These are phyloP conservation scores for Cucumis variabilis DNA, from an alignment of 331 rosid genomes.

Conservation along the genomic window DNA sequence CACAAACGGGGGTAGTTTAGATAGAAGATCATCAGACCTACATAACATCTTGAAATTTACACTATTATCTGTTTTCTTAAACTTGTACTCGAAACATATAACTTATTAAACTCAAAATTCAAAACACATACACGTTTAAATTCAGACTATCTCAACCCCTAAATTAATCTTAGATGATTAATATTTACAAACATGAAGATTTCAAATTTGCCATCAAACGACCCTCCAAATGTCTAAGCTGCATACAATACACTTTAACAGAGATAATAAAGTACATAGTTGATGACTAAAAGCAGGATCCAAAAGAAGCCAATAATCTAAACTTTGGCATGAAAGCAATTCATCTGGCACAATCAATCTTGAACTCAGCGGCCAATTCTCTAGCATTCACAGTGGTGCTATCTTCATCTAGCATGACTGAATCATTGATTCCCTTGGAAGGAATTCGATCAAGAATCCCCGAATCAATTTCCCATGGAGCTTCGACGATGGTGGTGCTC, in stretches of 20 bases:
- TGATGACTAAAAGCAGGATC: background rate
- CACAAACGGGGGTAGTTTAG: too few relatives aligned
- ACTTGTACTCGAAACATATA: too few relatives aligned
- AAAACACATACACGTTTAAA: too few relatives aligned
- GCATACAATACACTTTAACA: background rate
- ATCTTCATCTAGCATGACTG: background rate
- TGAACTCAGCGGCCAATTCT: background rate
- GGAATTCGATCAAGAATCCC: background rate
- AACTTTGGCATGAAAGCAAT: background rate
- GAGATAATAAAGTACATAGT: background rate
- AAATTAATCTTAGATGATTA: too few relatives aligned
- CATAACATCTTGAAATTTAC: too few relatives aligned
- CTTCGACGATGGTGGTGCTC: background rate
- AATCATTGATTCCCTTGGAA: background rate
- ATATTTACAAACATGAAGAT: too few relatives aligned
- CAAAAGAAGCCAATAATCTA: background rate
- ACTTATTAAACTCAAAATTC: too few relatives aligned
- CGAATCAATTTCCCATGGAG: background rate
- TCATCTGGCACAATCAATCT: constrained; percentile 16
- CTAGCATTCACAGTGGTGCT: background rate
- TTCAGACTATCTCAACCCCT: too few relatives aligned
- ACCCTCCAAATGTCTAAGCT: background rate
- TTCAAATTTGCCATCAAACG: background rate
- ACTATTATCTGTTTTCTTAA: too few relatives aligned
- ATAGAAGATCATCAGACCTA: too few relatives aligned